These are phyloP conservation scores for Sclerotinia sclerotiorum DNA, from an alignment of 2,329 filamentous ascomycete genomes.

Conservation along the genomic window DNA sequence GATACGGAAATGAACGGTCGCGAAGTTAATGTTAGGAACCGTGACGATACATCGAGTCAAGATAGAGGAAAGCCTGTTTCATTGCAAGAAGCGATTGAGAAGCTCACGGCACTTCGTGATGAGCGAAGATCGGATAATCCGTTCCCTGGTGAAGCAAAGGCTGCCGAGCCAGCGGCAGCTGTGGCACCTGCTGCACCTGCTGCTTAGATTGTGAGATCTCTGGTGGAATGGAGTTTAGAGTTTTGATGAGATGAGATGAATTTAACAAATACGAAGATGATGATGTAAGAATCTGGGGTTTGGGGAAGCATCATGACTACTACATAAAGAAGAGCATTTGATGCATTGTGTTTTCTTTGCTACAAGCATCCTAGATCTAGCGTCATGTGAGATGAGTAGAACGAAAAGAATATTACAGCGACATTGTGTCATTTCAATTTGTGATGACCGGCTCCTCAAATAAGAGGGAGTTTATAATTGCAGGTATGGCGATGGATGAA, in stretches of 20 bases:
- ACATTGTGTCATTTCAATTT: not conserved
- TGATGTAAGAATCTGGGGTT: not conserved
- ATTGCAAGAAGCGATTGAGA: constrained; percentile 56
- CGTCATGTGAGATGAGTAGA: not conserved
- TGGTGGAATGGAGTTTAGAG: not conserved
- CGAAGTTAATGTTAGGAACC: constrained; percentile 63
- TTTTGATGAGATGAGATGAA: not conserved
- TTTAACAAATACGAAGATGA: not conserved
- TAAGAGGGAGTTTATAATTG: not conserved
- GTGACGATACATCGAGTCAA: constrained; percentile 62
- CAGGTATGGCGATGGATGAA: not conserved
- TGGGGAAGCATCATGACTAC: constrained; percentile 1
- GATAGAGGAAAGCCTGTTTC: constrained; percentile 59
- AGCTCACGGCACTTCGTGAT: constrained; percentile 53
- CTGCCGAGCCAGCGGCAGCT: not conserved
- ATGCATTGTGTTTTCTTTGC: constrained; percentile 4
- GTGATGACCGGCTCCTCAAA: not conserved
- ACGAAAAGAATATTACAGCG: constrained; percentile 2
- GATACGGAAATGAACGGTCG: constrained; percentile 60
- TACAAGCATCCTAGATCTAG: constrained; percentile 2
- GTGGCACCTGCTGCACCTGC: not conserved
- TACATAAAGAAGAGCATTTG: not conserved
- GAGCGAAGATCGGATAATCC: constrained; percentile 46
- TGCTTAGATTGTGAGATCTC: not conserved
- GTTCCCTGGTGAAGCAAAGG: constrained; percentile 39